Base-by-base conservation (phyloP, 805 yeast genomes). In the Nematodospora valgi region DNA sequence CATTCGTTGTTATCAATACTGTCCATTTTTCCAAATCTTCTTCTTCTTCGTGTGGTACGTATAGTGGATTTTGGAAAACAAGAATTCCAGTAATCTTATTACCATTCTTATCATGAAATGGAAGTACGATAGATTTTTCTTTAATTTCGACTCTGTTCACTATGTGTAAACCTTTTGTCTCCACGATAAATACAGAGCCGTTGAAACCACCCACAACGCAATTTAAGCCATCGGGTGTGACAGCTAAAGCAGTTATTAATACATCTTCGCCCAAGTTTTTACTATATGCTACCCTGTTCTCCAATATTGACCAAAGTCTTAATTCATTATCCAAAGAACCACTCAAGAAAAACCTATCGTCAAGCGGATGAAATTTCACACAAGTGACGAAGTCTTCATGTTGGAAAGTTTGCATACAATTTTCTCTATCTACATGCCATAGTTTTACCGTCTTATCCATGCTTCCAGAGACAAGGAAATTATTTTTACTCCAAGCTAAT, bases 401-500 rank as follows among this genome's bases (percentile, higher is more conserved):
- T 9, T 58, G 54, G 48, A 84, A 88, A 0, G 78, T 69, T 31
- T 82, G 72, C 12, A 89, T 61, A 34, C 86, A 78, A 11, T 64
- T 70, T 2, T 59, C 61, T 32, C 89, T 69, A 25, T 84, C 86
- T 9, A 82, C 73, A 55, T 89, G 94, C 96, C 97, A 89, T 30
- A 89, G 61, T 44, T 76, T 75, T 2, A 80, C 95, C 0, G 94
- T 82, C 43, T 76, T 73, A 58, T 89, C 98, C 82, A 85, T 83
- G 2, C 95, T 83, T 3, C 93, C 80, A 0, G 93, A 71, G 1
- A 87, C 54, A 20, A 91, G 54, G 47, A 89, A 89, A 52, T 82
- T 82, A 58, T 87, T 88, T 47, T 81, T 82, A 34, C 94, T 82
- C 97, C 97, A 89, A 48, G 85, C 86, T 22, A 89, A 51, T 8